These are phyloP conservation scores for Rosa lucieae DNA, from an alignment of 306 rosid genomes.

Conservation along the genomic window DNA sequence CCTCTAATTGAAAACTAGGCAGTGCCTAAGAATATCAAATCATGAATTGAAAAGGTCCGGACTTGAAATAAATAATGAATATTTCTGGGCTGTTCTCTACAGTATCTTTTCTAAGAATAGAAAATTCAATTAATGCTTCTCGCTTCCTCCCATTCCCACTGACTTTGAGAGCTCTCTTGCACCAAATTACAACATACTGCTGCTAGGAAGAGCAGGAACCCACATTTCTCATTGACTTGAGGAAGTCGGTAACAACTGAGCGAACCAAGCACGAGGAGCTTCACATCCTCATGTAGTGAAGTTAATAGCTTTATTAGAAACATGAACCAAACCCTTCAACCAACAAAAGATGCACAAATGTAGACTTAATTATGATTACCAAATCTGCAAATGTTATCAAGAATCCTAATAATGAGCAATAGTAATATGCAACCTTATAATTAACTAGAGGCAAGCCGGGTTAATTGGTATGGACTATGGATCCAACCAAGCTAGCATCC, in stretches of 20 bases:
- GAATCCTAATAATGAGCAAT: background rate
- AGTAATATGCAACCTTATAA: slow-evolving; percentile 7
- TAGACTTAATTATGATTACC: slow-evolving; percentile 4
- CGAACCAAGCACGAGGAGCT: background rate
- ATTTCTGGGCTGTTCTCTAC: background rate
- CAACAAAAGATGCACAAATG: background rate
- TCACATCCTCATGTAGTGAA: background rate
- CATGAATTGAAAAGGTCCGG: background rate
- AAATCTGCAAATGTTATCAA: background rate
- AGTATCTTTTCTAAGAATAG: background rate
- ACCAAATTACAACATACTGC: background rate
- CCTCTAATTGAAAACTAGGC: background rate
- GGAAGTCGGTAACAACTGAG: background rate
- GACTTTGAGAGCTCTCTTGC: background rate
- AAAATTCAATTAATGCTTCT: background rate
- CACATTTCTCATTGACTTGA: background rate
- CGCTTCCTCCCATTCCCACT: background rate
- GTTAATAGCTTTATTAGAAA: background rate
- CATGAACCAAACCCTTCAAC: background rate
- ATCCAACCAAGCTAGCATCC: background rate
- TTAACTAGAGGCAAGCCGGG: background rate
- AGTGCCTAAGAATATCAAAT: slow-evolving; percentile 11
- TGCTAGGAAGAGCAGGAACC: background rate
- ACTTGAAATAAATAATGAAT: background rate
- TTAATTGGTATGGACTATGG: background rate